Evolutionary conservation across 495 filamentous ascomycete species (phyloP).

Genomic region (Penicillium soppii): DNA sequence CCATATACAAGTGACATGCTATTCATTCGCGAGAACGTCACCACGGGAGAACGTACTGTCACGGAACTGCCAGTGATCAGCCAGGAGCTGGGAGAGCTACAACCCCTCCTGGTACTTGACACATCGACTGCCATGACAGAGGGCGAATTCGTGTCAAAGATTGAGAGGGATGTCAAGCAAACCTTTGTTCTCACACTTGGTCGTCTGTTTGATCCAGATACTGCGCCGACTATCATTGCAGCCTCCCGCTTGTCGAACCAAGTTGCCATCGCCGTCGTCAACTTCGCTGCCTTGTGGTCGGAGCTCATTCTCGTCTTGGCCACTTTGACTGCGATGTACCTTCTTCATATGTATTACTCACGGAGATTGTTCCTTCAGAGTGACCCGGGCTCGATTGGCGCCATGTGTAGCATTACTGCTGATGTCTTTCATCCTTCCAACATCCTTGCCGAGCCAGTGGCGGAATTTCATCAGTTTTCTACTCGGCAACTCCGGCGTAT

Average conservation of each 20-base stretch:
- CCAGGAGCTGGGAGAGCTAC: conserved; percentile 33
- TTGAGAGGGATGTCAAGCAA: conserved; percentile 33
- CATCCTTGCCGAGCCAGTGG: conserved; percentile 29
- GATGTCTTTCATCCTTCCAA: conserved; percentile 35
- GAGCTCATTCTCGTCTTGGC: conserved; percentile 33
- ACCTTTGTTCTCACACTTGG: conserved; percentile 37
- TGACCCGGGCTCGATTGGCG: conserved; percentile 41
- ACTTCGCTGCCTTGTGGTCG: conserved; percentile 30
- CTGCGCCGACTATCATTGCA: conserved; percentile 19
- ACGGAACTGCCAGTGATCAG: conserved; percentile 40
- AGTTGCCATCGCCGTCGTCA: conserved; percentile 37
- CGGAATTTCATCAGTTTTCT: conserved; percentile 40
- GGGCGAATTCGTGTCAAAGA: conserved; percentile 30
- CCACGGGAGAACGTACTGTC: conserved; percentile 27
- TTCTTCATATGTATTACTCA: conserved; percentile 31
- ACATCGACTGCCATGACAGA: conserved; percentile 33
- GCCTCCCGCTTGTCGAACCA: conserved; percentile 24
- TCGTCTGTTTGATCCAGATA: conserved; percentile 37
- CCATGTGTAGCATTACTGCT: conserved; percentile 44
- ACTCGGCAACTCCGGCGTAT: conserved; percentile 37
- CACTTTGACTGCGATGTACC: conserved; percentile 22
- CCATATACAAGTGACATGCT: conserved; percentile 43
- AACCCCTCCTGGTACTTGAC: conserved; percentile 35
- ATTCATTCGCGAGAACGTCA: conserved; percentile 33
- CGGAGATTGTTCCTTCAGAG: conserved; percentile 38